A percentile compares a stretch with the other conserved stretches of the same genome.
phyloP scores from a whole-genome alignment of 805 yeast species.

The Yamadazyma akitaensis region DNA sequence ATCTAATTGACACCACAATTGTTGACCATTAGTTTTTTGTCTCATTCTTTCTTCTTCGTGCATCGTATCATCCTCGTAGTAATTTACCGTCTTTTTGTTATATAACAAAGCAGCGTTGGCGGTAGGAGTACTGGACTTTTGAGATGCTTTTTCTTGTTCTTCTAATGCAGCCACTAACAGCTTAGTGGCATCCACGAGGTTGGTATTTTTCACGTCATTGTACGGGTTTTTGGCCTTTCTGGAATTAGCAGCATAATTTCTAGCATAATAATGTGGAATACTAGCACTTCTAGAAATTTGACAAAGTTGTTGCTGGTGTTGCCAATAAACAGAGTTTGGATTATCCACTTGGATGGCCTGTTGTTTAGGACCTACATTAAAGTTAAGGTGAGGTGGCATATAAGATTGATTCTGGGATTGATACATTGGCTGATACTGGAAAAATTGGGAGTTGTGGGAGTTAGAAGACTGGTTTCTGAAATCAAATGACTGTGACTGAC shows the following conservation, averaged over 20 bases:
- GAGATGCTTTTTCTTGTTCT: conserved; percentile 39
- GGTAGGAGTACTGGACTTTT: conserved; percentile 29
- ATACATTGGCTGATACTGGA: conserved; percentile 16
- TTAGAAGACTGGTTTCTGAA: not conserved
- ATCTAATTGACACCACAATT: conserved; percentile 93
- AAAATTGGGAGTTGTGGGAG: conserved; percentile 14
- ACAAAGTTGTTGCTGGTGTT: conserved; percentile 71
- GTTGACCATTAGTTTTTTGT: conserved; percentile 60
- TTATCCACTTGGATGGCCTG: conserved; percentile 28
- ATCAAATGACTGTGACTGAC: not conserved
- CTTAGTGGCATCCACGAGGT: conserved; percentile 42
- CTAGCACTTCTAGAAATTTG: conserved; percentile 64
- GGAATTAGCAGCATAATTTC: conserved; percentile 72
- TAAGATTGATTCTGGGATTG: not conserved
- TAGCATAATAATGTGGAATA: conserved; percentile 77
- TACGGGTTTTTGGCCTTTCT: conserved; percentile 43
- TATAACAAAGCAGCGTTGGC: conserved; percentile 39
- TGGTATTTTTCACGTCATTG: conserved; percentile 35
- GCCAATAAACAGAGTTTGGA: conserved; percentile 59
- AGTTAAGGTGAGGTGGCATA: conserved; percentile 2
- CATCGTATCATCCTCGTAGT: conserved; percentile 49
- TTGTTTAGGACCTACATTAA: conserved; percentile 5
- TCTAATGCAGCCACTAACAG: conserved; percentile 32
- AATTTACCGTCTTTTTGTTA: conserved; percentile 40
- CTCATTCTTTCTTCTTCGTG: conserved; percentile 62